Base-by-base conservation (phyloP, 768 basidiomycete species). In the Calocybe cyanea region DNA sequence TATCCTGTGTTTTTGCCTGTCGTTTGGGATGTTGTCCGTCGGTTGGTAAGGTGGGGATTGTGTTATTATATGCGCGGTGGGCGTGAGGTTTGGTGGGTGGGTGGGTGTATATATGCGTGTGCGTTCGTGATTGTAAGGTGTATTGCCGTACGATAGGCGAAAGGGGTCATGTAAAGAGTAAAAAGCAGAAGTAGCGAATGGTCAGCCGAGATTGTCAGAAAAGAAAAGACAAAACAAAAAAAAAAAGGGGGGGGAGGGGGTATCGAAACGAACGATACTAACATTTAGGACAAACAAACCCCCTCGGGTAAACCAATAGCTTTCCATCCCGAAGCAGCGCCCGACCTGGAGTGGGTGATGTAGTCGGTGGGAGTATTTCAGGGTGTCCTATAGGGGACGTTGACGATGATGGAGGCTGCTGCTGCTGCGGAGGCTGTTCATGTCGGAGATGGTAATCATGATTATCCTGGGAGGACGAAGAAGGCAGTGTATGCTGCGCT, bases 1-100 rank as follows among this genome's bases (percentile, higher is more conserved):
- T 82, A 91, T 2, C 89, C 88, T 0, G 75, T 78, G 60, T 92
- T 91, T 31, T 69, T 68, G 54, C 88, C 88, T 90, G 20, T 18
- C 5, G 17, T 7, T 7, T 6, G 34, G n/a, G n/a, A n/a, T 32
- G n/a, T 8, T 32, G 8, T 32, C n/a, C 9, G 8, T n/a, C 8
- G 31, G n/a, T 32, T 8, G 31, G 31, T 32, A n/a, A 32, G 4
- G 28, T 4, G 19, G 19, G 31, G 47, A 15, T 32, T 14, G 31
- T 48, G 38, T 19, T 17, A n/a, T 41, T 36, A 38, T 43, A 15
- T 19, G 20, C 36, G n/a, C 2, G n/a, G n/a, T n/a, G n/a, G 20
- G 25, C 25, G 35, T 37, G 25, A 32, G 21, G 45, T 25, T 38
- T 37, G 10, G 11, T 14, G 21, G 28, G 31, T 42, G 31, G 38